Evolutionary conservation across 2,329 filamentous ascomycete species (phyloP), one percentile per base, ranked within the genome.

Genomic region (Fusarium pseudograminearum): DNA sequence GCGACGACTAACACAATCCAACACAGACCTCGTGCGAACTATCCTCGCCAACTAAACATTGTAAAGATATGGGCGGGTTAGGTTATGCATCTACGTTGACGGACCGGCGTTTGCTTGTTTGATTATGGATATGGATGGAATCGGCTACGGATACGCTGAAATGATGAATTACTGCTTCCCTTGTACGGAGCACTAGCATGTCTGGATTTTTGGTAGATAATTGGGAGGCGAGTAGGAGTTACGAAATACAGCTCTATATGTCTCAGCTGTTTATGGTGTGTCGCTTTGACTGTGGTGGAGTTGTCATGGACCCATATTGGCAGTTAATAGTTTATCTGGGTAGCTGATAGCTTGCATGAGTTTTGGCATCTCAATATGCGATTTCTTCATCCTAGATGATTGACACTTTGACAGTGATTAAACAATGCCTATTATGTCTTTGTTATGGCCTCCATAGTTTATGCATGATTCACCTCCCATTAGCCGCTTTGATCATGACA

Each of bases 1-100:
- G 24, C 26, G 34, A 48, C 16, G 7, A n/a, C 36, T 56, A 30
- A 71, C 59, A 40, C 34, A 7, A 61, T 31, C 15, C 15, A 46
- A 41, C 20, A 7, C 30, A 93, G 92, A 96, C 68, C 90, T 96
- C 64, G 92, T 96, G 77, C 90, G 92, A 77, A 95, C 92, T 55
- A 94, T 96, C 78, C 90, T 96, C 73, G 92, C 92, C 80, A 95
- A 95, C 84, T 96, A 87, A 75, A 66, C 55, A 80, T 44, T 45
- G 42, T 44, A 45, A 55, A 59, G 65, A 59, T 60, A 60, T 42
- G 69, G 61, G 46, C 57, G 63, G 65, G 64, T 69, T 66, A 62
- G 66, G 68, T 74, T 70, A 75, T 78, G 75, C 77, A 76, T 79
- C 69, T 78, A 73, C 61, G 75, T 74, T 73, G 69, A 74, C 56